Base-by-base conservation (phyloP, 805 yeast genomes). In the Pichia paraexigua region DNA sequence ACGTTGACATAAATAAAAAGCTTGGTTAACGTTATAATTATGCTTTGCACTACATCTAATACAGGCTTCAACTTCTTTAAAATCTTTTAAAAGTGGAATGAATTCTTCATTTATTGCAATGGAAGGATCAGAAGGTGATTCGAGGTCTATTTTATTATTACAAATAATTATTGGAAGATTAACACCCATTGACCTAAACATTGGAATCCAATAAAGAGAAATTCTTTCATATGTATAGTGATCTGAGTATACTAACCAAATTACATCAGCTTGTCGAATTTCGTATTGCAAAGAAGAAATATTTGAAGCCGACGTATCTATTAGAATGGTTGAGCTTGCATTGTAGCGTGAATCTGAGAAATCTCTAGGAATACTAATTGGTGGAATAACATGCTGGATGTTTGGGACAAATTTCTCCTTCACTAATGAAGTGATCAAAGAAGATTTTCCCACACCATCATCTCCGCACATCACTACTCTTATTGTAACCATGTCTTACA, bases 391-490 rank as follows among this genome's bases (percentile, higher is more conserved):
- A 50, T 83, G 80, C 59, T 86, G 94, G 24, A 89, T 76, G 57
- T 82, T 83, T 1, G 92, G 82, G 0, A 87, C 84, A 63, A 81
- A 90, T 25, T 81, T 77, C 59, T 87, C 96, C 65, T 90, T 92
- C 32, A 89, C 83, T 24, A 94, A 72, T 0, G 95, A 75, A 0
- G 94, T 82, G 22, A 92, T 80, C 46, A 94, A 70, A 28, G 89
- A 80, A 5, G 91, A 82, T 62, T 88, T 88, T 1, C 95, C 96
- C 4, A 88, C 95, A 24, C 88, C 86, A 54, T 87, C 95, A 68
- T 94, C 99, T 12, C 99, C 99, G 66, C 97, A 90, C 0, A 94
- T 83, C 0, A 89, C 96, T 1, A 94, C 84, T 52, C 96, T 70
- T 30, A 92, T 80, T 1, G 79, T 75, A 49, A 79, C 82, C 64